Percentiles rank a stretch among this genome's conserved stretches.
Evolutionary conservation across 2,329 filamentous ascomycete species (phyloP).

Genomic region (Botrytis porri): DNA sequence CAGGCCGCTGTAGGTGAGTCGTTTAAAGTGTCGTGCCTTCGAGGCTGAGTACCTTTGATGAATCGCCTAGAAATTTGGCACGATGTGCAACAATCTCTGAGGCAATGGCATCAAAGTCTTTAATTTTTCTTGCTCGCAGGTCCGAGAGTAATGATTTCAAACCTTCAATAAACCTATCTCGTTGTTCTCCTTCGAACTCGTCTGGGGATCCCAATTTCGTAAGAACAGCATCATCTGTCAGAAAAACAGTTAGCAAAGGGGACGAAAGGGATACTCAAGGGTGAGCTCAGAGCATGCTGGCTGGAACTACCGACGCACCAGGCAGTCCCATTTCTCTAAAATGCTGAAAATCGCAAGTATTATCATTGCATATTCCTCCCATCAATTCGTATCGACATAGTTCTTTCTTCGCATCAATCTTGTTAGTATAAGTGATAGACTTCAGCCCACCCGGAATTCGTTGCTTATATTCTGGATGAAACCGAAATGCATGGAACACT

Average conservation of each 20-base stretch:
- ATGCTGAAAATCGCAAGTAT: conserved; percentile 74
- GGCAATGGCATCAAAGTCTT: conserved; percentile 66
- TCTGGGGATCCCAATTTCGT: conserved; percentile 67
- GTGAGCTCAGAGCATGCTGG: conserved; percentile 28
- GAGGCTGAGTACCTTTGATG: conserved; percentile 59
- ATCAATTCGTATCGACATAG: conserved; percentile 75
- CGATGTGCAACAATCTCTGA: conserved; percentile 65
- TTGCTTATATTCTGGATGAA: conserved; percentile 72
- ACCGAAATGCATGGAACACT: conserved; percentile 84
- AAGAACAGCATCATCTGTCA: conserved; percentile 68
- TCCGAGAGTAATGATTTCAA: conserved; percentile 59
- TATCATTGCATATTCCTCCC: conserved; percentile 69
- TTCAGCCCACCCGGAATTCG: conserved; percentile 73
- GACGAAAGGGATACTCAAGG: conserved; percentile 36
- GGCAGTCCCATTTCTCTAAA: conserved; percentile 68
- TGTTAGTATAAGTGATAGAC: conserved; percentile 91
- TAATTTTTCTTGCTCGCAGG: conserved; percentile 57
- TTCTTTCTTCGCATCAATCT: conserved; percentile 71
- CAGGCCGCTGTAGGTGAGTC: conserved; percentile 22
- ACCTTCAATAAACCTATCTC: conserved; percentile 58
- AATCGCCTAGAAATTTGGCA: conserved; percentile 61
- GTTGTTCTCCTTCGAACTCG: conserved; percentile 59
- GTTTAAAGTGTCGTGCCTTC: conserved; percentile 40
- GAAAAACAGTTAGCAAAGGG: conserved; percentile 40
- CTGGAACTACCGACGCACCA: conserved; percentile 60